These are phyloP conservation scores for Pistacia atlantica DNA, from an alignment of 345 rosid genomes.

Conservation along the genomic window DNA sequence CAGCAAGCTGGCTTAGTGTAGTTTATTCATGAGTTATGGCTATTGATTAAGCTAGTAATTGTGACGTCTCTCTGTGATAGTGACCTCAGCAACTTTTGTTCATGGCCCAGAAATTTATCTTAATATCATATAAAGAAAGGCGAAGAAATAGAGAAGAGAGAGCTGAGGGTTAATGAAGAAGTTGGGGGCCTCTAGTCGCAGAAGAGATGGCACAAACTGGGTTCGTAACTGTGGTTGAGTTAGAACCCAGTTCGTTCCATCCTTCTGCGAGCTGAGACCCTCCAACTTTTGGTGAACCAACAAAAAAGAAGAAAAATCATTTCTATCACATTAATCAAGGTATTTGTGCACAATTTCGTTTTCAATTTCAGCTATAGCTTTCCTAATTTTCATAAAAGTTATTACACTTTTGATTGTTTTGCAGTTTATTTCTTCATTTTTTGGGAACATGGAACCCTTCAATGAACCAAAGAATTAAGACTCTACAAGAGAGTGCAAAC, in stretches of 20 bases:
- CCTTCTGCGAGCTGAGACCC: not conserved
- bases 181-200: not conserved
- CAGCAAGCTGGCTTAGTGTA: too few species aligned
- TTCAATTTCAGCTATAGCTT: too few species aligned
- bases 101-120: not conserved
- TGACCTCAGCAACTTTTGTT: not conserved
- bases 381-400: not conserved
- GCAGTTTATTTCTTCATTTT: too few species aligned
- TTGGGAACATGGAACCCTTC: not conserved
- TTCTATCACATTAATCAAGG: too few species aligned
- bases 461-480: not conserved
- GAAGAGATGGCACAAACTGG: slow-evolving; percentile 11
- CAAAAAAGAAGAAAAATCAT: not conserved
- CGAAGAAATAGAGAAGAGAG: not conserved
- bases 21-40: too few species aligned
- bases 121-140: too few species aligned
- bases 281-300: not conserved
- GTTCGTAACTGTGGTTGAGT: not conserved
- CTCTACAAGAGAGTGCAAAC: not conserved
- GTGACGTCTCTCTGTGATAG: too few species aligned
- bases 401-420: too few species aligned
- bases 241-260: not conserved
- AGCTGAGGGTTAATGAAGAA: not conserved
- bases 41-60: too few species aligned
- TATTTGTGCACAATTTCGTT: not conserved